Percentiles rank a stretch among this genome's conserved stretches.
phyloP scores from a whole-genome alignment of 345 rosid genomes.

The Erysimum cheiranthoides region DNA sequence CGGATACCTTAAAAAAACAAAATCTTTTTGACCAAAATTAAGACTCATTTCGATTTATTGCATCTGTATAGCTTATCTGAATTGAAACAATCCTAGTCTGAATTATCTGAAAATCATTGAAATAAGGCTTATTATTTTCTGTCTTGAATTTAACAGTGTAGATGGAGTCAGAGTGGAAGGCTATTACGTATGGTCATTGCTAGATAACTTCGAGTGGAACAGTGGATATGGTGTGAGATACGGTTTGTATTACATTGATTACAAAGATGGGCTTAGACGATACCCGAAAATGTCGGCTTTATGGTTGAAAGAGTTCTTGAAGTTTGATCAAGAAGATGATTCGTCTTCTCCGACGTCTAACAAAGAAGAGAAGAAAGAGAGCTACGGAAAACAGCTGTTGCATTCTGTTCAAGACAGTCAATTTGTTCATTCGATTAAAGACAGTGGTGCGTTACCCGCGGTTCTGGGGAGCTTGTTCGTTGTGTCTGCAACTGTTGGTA shows the following conservation, averaged over 20 bases:
- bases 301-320: slow-evolving; percentile 65
- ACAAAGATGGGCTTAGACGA: slow-evolving; percentile 56
- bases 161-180: slow-evolving; percentile 63
- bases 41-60: no score
- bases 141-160: slow-evolving; percentile 40
- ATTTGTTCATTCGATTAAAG: slow-evolving; percentile 28
- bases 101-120: not conserved
- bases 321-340: slow-evolving; percentile 36
- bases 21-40: no score
- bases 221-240: slow-evolving; percentile 60
- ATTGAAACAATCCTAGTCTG: not conserved
- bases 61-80: no score
- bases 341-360: slow-evolving; percentile 20
- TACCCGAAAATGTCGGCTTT: slow-evolving; percentile 61
- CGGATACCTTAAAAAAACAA: no score
- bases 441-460: slow-evolving; percentile 35
- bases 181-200: slow-evolving; percentile 63
- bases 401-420: slow-evolving; percentile 42
- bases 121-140: not conserved
- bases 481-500: slow-evolving; percentile 44
- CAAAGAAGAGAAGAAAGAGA: slow-evolving; percentile 43
- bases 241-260: slow-evolving; percentile 63
- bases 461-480: slow-evolving; percentile 47
- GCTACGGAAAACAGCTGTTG: slow-evolving; percentile 36
- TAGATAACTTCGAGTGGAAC: slow-evolving; percentile 70